These are phyloP conservation scores for Aegilops speltoides DNA, from an alignment of 176 grass and related monocot species.

Conservation along the genomic window DNA sequence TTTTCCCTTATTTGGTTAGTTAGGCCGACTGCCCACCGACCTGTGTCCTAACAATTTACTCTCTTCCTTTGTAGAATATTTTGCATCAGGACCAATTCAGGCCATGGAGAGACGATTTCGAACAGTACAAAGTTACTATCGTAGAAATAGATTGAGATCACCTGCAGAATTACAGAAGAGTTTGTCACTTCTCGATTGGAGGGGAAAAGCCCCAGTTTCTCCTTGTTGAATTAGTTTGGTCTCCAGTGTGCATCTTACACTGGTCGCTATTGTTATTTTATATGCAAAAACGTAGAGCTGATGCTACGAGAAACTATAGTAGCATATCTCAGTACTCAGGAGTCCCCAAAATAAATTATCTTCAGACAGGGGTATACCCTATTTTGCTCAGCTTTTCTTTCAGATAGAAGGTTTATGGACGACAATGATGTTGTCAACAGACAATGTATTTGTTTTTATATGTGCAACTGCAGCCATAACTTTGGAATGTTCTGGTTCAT, in stretches of 20 bases:
- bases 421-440: not conserved
- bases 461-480: not conserved
- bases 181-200: not conserved
- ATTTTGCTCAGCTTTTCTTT: too few relatives aligned
- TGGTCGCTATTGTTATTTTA: not conserved
- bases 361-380: too few relatives aligned
- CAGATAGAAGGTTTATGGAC: not conserved
- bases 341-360: too few relatives aligned
- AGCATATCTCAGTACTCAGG: too few relatives aligned
- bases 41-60: conserved; percentile 1
- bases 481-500: conserved; percentile 4
- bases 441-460: not conserved
- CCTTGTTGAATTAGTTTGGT: not conserved
- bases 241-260: not conserved
- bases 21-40: not conserved
- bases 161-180: not conserved
- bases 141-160: conserved; percentile 17
- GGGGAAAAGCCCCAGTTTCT: not conserved
- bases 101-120: conserved; percentile 54
- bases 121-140: conserved; percentile 15
- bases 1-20: not conserved
- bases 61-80: conserved; percentile 54
- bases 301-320: not conserved
- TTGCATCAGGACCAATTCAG: conserved; percentile 49
- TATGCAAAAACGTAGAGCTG: not conserved